phyloP scores from a whole-genome alignment of 208 protist genomes.

The Phytomonas francai region DNA sequence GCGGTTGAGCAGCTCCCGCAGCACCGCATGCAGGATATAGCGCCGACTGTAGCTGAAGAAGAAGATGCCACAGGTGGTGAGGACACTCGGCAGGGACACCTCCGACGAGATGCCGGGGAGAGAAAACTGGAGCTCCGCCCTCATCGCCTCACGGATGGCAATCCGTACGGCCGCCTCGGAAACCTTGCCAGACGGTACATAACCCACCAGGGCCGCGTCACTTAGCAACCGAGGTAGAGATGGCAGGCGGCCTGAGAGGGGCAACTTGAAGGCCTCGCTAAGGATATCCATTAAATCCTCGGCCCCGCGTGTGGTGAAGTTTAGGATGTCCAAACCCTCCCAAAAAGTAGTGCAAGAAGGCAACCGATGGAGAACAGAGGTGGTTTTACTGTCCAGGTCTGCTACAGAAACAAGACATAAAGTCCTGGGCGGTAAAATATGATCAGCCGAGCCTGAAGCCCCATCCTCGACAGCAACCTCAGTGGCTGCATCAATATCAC shows the following conservation, averaged over 20 bases:
- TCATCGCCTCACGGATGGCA: constrained; percentile 17
- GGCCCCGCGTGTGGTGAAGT: constrained; percentile 18
- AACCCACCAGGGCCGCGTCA: constrained; percentile 50
- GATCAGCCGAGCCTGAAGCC: background rate
- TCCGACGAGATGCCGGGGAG: background rate
- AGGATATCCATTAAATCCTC: background rate
- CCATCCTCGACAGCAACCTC: constrained; percentile 14
- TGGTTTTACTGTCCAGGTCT: background rate
- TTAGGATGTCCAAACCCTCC: constrained; percentile 23
- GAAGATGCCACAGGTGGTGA: background rate
- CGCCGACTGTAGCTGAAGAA: constrained; percentile 63
- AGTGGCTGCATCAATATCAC: constrained; percentile 19
- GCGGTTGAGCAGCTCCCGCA: constrained; percentile 40
- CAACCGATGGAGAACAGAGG: background rate
- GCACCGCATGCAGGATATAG: constrained; percentile 53
- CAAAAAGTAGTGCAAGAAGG: constrained; percentile 13
- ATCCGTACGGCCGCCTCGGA: constrained; percentile 18
- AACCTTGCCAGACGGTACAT: constrained; percentile 30
- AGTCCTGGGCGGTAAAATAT: background rate
- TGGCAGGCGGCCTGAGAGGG: constrained; percentile 13
- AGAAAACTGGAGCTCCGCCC: background rate
- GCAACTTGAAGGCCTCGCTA: constrained; percentile 3
- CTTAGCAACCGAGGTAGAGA: constrained; percentile 41
- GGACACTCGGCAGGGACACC: background rate
- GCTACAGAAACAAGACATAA: background rate